phyloP scores from a whole-genome alignment of 306 rosid genomes.

The Sesbania bispinosa region DNA sequence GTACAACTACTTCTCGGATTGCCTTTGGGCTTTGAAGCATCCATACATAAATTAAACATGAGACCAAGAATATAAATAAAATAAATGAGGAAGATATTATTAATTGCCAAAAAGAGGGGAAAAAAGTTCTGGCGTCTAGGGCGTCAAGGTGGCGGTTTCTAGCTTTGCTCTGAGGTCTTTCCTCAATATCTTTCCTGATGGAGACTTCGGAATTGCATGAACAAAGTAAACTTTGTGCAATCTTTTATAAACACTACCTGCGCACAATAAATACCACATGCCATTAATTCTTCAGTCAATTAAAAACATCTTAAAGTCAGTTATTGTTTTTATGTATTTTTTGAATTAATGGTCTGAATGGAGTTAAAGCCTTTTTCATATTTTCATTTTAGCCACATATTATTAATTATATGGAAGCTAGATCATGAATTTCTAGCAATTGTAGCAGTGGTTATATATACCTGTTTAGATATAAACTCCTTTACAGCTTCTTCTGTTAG shows the following conservation, averaged over 20 bases:
- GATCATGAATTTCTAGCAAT: too few species aligned
- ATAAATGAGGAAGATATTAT: slow-evolving; percentile 19
- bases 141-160: slow-evolving; percentile 14
- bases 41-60: not conserved
- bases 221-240: slow-evolving; percentile 68
- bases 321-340: too few species aligned
- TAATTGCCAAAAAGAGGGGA: not conserved
- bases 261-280: slow-evolving; percentile 16
- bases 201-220: slow-evolving; percentile 79
- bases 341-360: too few species aligned
- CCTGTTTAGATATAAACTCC: slow-evolving; percentile 79
- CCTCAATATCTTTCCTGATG: slow-evolving; percentile 82
- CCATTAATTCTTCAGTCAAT: slow-evolving; percentile 1
- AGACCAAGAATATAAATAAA: slow-evolving; percentile 15
- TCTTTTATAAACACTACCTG: slow-evolving; percentile 93
- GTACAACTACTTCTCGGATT: not conserved
- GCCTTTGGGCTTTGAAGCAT: slow-evolving; percentile 2
- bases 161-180: slow-evolving; percentile 83
- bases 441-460: not conserved
- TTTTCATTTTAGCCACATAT: too few species aligned
- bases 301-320: not conserved
- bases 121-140: not conserved
- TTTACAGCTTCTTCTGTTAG: slow-evolving; percentile 69
- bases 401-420: too few species aligned
- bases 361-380: too few species aligned